phyloP scores from a whole-genome alignment of 495 filamentous ascomycete genomes.

The Podospora pseudoanserina region DNA sequence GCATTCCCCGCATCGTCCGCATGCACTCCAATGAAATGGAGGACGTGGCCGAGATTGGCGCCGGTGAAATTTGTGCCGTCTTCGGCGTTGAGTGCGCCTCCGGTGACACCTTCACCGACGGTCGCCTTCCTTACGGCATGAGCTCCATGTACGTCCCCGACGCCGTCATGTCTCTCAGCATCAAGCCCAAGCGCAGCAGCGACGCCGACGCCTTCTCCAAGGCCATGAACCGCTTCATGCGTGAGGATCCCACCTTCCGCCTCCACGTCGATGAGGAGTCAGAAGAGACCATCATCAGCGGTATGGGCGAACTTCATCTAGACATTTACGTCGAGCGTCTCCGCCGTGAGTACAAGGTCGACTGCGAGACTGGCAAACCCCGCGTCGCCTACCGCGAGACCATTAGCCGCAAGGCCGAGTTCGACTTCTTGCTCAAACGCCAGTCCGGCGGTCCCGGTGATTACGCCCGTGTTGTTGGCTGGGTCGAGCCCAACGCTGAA shows the following conservation, averaged over 20 bases:
- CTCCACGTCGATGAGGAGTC: slow-evolving; percentile 87
- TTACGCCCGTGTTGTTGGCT: slow-evolving; percentile 90
- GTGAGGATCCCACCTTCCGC: slow-evolving; percentile 97
- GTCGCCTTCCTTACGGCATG: slow-evolving; percentile 89
- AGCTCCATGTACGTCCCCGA: slow-evolving; percentile 99
- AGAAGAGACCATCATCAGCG: slow-evolving; percentile 94
- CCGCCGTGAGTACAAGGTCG: slow-evolving; percentile 94
- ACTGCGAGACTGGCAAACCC: slow-evolving; percentile 91
- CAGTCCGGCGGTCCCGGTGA: slow-evolving; percentile 96
- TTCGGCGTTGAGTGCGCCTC: slow-evolving; percentile 98
- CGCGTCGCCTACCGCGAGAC: slow-evolving; percentile 98
- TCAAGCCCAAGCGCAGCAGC: slow-evolving; percentile 92
- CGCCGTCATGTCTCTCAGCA: slow-evolving; percentile 94
- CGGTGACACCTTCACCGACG: slow-evolving; percentile 97
- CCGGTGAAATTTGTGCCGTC: slow-evolving; percentile 97
- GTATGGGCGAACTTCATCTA: slow-evolving; percentile 97
- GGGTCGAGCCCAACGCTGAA: slow-evolving; percentile 75
- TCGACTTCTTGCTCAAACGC: slow-evolving; percentile 93
- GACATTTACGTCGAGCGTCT: slow-evolving; percentile 98
- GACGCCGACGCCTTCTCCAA: slow-evolving; percentile 95
- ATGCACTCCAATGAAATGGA: slow-evolving; percentile 99
- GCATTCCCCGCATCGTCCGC: slow-evolving; percentile 93
- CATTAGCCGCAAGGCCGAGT: slow-evolving; percentile 68
- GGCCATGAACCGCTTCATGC: slow-evolving; percentile 98
- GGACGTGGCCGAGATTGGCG: slow-evolving; percentile 84